Evolutionary conservation across 148 eudicot species (phyloP), one percentile per base, ranked within the genome.

Genomic region (Spergularia bocconei): DNA sequence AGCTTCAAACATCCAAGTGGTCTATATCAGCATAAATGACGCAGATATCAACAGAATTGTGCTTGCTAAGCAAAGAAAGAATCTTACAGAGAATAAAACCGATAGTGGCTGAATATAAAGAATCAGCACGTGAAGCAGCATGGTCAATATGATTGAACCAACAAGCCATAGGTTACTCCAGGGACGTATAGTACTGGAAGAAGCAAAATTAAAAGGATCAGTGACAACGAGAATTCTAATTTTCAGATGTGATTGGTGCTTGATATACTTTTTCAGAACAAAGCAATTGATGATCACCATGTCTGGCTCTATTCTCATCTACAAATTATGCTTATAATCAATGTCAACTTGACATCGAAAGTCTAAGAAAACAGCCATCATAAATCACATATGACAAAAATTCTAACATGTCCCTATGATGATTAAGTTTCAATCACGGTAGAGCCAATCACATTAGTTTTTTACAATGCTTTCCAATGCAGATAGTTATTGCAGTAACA

Each of bases 161-260:
- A 96, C 97, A 76, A 96, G 98, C 99, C 99, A 96, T 76, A 88
- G 63, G 76, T 92, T 96, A 82, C 97, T 96, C 99, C 99, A 91
- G 3, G 98, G 98, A 79, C 91, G 94, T 74, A 96, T 88, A 62
- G 86, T 89, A 38, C 99, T 96, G 72, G 25, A 88, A 81, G 78
- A 57, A 41, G 58, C 75, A 71, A 17, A 54, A 69, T 66, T 7
- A 60, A 6, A 70, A 29, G 14, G 52, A 62, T 70, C 64, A 80
- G 47, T 70, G 19, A 80, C 56, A 72, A 75, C 3, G 25, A 9
- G 38, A 36, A 29, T 57, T 59, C 33, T 48, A 12, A 75, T 16
- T 33, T 54, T 67, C 20, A 19, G 33, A 48, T 21, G 70, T 41
- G 25, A 7, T 66, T 52, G 47, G 41, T 62, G 66, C 44, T 13